Evolutionary conservation across 306 rosid species (phyloP), one percentile per base, ranked within the genome.

Genomic region (Phaseolus lunatus): DNA sequence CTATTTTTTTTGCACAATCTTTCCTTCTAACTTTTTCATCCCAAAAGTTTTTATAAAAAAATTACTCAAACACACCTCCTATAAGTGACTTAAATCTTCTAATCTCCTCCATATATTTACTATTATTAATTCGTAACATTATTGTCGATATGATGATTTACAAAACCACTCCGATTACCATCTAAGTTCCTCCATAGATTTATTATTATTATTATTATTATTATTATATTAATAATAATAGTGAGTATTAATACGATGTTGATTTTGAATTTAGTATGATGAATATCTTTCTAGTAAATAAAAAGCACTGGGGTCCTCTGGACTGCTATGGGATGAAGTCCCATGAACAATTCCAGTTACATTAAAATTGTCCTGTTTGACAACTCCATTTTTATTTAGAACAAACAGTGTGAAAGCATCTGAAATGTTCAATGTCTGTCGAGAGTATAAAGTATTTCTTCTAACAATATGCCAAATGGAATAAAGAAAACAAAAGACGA

Each of bases 261-360:
- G 64, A 22, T 20, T 23, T 75, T 63, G 63, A 15, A 63, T 69
- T 63, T 63, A 19, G 72, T 47, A 37, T 12, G 71, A 19, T 71
- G 35, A 27, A 75, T 33, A 75, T 48, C 33, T 20, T 50, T 26
- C 37, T 41, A 61, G 20, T 29, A 58, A 20, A 11, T 29, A 58
- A 20, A 11, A 24, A 45, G 15, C 14, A 22, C 5, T 66, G 31
- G 71, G 31, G 52, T 41, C 66, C 47, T 16, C 67, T 71, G 12
- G 22, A 47, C 73, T 24, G 63, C 63, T 39, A n/a, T 80, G 52
- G 43, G 66, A 58, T 48, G 77, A 73, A 59, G 63, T 78, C 73
- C 83, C 33, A 58, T 67, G 80, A 83, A 78, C 73, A 57, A 58
- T n/a, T 72, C 48, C 50, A 57, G 76, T 57, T 78, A 41, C n/a